Percentiles rank a stretch among this genome's conserved stretches.
Conservation (phyloP, 306 rosid genomes). For the Lotus japonicus region DNA sequence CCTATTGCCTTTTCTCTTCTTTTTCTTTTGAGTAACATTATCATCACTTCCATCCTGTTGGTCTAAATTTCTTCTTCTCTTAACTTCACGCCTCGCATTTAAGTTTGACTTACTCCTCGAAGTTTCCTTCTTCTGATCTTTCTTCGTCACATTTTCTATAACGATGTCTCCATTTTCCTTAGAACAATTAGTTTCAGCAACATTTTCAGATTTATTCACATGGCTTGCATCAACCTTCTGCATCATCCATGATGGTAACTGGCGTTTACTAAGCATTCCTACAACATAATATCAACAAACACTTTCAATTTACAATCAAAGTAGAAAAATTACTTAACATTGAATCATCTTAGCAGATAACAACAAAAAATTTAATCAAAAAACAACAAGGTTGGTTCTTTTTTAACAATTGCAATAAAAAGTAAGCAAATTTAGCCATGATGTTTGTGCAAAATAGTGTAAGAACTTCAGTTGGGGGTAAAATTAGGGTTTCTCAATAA, state of each 20-base stretch:
- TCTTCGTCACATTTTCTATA: neutral
- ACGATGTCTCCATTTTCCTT: constrained; percentile 22
- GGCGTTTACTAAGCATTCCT: constrained; percentile 44
- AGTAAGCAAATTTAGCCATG: neutral
- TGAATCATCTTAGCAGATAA: neutral
- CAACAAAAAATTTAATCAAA: no score
- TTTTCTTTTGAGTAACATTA: constrained; percentile 19
- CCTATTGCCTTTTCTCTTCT: constrained; percentile 24
- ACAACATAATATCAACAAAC: neutral
- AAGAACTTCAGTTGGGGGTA: neutral
- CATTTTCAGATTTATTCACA: constrained; percentile 24
- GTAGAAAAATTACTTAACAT: neutral
- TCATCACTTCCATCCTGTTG: constrained; percentile 16
- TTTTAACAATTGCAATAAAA: neutral
- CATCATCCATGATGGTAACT: constrained; percentile 74
- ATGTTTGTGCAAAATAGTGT: neutral
- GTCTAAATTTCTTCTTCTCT: constrained; percentile 25
- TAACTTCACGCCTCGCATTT: constrained; percentile 26
- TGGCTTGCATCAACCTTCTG: constrained; percentile 34
- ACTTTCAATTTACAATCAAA: neutral
- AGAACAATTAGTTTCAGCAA: constrained; percentile 19
- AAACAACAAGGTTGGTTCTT: neutral
- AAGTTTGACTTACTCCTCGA: constrained; percentile 24
- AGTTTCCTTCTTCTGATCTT: constrained; percentile 22
- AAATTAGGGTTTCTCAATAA: constrained; percentile 29